Percentiles rank a stretch among this genome's conserved stretches.
Evolutionary conservation across 1,139 yeast species (phyloP).

Genomic region (Blastobotrys persicus): DNA sequence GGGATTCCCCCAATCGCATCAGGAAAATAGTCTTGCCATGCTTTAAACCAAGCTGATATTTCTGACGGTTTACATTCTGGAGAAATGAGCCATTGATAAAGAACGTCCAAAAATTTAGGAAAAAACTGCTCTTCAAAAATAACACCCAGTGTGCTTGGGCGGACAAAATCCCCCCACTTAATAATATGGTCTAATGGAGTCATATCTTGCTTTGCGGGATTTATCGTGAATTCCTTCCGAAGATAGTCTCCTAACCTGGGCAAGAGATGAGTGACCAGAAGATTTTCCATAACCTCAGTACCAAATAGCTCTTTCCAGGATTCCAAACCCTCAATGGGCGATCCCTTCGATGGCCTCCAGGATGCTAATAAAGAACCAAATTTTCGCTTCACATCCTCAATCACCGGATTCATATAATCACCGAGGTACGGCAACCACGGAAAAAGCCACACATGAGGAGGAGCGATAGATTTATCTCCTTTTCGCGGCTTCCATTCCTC

Average conservation of each 20-base stretch:
- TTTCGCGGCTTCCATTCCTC: constrained; percentile 39
- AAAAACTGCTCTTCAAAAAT: constrained; percentile 35
- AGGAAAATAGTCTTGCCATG: constrained; percentile 35
- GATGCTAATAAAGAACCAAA: constrained; percentile 34
- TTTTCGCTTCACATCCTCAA: constrained; percentile 33
- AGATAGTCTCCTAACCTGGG: constrained; percentile 38
- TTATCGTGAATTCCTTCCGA: constrained; percentile 27
- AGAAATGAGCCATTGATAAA: constrained; percentile 34
- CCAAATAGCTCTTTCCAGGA: constrained; percentile 44
- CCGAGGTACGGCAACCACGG: constrained; percentile 46
- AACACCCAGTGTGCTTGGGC: constrained; percentile 26
- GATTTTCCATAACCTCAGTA: constrained; percentile 29
- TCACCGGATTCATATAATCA: constrained; percentile 23
- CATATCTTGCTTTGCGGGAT: constrained; percentile 36
- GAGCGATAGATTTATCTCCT: constrained; percentile 6
- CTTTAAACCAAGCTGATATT: constrained; percentile 34
- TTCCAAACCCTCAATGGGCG: constrained; percentile 34
- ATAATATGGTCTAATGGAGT: constrained; percentile 26
- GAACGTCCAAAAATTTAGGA: constrained; percentile 35
- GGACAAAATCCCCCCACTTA: constrained; percentile 32
- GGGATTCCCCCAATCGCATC: constrained; percentile 24
- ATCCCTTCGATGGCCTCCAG: constrained; percentile 38
- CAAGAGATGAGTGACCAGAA: constrained; percentile 32
- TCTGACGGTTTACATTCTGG: constrained; percentile 22
- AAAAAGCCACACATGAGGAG: constrained; percentile 44